Conservation (phyloP, 208 protist species). For the Crithidia expoeki region DNA sequence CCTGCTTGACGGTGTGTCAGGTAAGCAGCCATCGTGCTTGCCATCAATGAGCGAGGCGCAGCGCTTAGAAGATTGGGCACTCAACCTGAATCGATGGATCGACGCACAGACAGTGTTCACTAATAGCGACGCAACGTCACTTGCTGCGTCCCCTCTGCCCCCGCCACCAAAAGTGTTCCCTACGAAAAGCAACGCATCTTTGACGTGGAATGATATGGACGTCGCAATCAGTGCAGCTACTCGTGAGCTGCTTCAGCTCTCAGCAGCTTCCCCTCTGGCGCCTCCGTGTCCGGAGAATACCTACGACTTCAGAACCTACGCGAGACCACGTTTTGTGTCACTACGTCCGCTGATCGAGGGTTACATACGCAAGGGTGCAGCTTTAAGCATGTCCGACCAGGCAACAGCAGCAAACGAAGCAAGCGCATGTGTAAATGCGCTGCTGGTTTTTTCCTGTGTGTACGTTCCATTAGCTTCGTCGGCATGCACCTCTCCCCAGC, state of each 20-base stretch:
- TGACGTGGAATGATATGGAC: constrained; percentile 9
- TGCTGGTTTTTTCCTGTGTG: constrained; percentile 21
- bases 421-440: constrained; percentile 8
- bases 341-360: neutral
- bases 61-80: neutral
- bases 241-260: neutral
- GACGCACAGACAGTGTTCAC: neutral
- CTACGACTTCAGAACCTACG: neutral
- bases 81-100: neutral
- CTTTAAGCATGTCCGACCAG: neutral
- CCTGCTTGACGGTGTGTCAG: too few species aligned
- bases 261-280: neutral
- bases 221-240: neutral
- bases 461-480: constrained; percentile 2
- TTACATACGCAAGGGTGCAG: neutral
- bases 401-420: neutral
- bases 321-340: neutral
- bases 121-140: too few species aligned
- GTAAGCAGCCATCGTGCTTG: too few species aligned
- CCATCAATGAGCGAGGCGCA: too few species aligned
- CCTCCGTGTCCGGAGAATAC: neutral
- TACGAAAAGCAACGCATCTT: neutral
- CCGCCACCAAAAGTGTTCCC: neutral
- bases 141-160: neutral
- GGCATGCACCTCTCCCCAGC: neutral